Evolutionary conservation across 1,139 yeast species (phyloP), one percentile per base, ranked within the genome.

Genomic region (Magnusiomyces sp.): DNA sequence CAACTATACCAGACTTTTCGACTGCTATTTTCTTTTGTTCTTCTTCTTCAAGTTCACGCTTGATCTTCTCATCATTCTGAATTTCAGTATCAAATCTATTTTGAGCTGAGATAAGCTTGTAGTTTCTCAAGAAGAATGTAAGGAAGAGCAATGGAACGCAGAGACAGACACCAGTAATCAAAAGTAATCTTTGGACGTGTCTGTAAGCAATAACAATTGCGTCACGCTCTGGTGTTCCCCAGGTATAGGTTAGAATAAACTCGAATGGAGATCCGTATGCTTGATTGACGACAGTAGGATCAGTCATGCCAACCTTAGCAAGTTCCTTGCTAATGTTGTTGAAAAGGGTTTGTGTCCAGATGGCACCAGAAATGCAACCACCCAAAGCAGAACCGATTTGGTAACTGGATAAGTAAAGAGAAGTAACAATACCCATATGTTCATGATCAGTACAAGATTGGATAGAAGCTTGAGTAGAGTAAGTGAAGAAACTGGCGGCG

Each of bases 401-500:
- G 51, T 71, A 68, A 61, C 70, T 66, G 38, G 77, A 62, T n/a
- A 66, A 56, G 51, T 74, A 66, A 29, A 75, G 57, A 2, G 77
- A 68, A 49, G 76, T 74, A 33, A 71, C 67, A 38, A 72, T 62
- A 6, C 75, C 74, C 64, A 74, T 61, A 59, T 74, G 74, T 53
- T 71, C 75, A 59, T 75, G 80, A 43, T 76, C 74, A 29, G 83
- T 77, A 51, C 76, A 74, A 1, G 86, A 67, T 59, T 80, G 81
- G 54, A 82, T 75, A 14, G 86, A 77, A 4, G 80, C 83, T 59
- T 78, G 84, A 16, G 80, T 74, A 32, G 86, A 77, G 61, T 81
- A 81, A 19, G 86, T 78, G 69, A 81, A 81, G 64, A 83, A 73
- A 9, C 86, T 84, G 46, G 86, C 83, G 58, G 88, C 87, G 49